Evolutionary conservation across 768 basidiomycete species (phyloP), one percentile per base, ranked within the genome.

Genomic region (Tremella fuciformis): DNA sequence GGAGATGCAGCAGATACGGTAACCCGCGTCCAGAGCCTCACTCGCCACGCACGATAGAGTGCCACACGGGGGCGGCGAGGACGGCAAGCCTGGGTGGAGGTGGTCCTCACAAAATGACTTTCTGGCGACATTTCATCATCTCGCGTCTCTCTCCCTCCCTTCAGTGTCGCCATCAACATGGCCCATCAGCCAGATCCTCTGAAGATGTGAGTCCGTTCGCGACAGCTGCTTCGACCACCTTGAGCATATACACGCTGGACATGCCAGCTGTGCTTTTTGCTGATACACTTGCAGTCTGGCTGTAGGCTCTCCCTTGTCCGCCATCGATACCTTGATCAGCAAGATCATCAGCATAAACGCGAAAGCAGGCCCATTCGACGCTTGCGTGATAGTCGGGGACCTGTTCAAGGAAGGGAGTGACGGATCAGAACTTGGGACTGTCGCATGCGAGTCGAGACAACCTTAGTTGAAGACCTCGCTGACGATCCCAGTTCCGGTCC

Each of bases 361-460:
- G 54, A 96, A 94, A 78, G 89, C 96, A 77, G 92, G 92, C 61
- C 89, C 88, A 73, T 97, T 98, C 73, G 88, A 91, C 70, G 82
- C 71, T 58, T 51, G 78, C 70, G 52, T 76, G 2, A 54, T 76
- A n/a, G 62, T 72, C 8, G 81, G 82, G 13, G 80, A 83, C 57
- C 83, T 89, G 57, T 76, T 86, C 1, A 65, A 71, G 3, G 80
- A 85, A 63, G 79, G 92, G 25, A 76, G 93, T 64, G 80, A 83
- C 8, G 92, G 88, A 0, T 77, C 80, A 4, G 72, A 71, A 47
- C 29, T 76, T 0, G 58, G 37, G 1, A 66, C 66, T 4, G 19
- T 73, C 21, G 53, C 47, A 3, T 70, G 71, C 72, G 34, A 64
- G 73, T 63, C 26, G n/a, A 19, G 15, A 13, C 39, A 41, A 39